Conservation (phyloP, 1,139 yeast genomes). For the Sugiyamaella sp. region DNA sequence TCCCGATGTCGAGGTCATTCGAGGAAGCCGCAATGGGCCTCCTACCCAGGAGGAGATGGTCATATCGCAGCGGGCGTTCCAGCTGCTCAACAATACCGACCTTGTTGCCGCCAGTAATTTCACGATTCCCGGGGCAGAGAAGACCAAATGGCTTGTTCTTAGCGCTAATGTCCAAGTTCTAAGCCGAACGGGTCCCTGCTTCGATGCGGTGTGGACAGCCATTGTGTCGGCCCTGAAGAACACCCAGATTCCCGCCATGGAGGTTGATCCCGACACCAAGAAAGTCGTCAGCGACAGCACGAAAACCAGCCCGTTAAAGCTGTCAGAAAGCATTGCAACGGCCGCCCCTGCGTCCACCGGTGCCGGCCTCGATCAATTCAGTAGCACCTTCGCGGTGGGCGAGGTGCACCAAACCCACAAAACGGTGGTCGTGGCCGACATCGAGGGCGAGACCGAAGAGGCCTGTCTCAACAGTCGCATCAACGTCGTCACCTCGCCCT, state of each 20-base stretch:
- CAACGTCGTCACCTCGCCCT: conserved; percentile 43
- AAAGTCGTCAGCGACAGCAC: conserved; percentile 48
- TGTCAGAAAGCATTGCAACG: conserved; percentile 30
- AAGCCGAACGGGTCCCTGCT: conserved; percentile 79
- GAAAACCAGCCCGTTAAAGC: conserved; percentile 43
- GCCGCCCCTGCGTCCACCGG: conserved; percentile 26
- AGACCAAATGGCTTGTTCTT: conserved; percentile 19
- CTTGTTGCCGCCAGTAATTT: conserved; percentile 16
- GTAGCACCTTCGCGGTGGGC: conserved; percentile 70
- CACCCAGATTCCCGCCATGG: conserved; percentile 67
- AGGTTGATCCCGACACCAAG: conserved; percentile 42
- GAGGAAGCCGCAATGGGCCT: conserved; percentile 45
- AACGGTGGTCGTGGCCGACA: conserved; percentile 60
- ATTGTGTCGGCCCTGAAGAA: conserved; percentile 63
- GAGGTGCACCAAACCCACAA: conserved; percentile 41
- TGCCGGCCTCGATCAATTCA: conserved; percentile 34
- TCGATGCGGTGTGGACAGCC: conserved; percentile 76
- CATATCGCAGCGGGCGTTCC: conserved; percentile 68
- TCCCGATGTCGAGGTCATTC: conserved; percentile 72
- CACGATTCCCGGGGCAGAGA: conserved; percentile 15
- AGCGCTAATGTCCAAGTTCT: conserved; percentile 73
- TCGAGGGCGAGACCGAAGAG: conserved; percentile 84
- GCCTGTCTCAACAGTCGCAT: conserved; percentile 50
- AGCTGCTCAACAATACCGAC: conserved; percentile 36
- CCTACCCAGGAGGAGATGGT: conserved; percentile 93